phyloP scores from a whole-genome alignment of 2,329 filamentous ascomycete species.

The Penicillium sp. region DNA sequence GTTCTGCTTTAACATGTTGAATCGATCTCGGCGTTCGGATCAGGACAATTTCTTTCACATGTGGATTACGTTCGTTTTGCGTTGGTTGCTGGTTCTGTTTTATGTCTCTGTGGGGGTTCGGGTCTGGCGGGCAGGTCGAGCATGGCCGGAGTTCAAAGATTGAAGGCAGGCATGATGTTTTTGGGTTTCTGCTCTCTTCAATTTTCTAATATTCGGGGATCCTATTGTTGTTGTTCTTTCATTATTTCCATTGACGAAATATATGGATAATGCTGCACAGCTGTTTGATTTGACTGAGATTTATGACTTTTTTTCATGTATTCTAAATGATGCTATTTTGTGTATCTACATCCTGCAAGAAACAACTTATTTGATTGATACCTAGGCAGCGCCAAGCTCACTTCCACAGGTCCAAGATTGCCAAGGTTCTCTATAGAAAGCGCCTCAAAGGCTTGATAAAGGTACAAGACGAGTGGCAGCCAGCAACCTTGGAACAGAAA shows the following conservation, averaged over 20 bases:
- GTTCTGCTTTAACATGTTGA: conserved; percentile 7
- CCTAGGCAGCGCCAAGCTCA: not conserved
- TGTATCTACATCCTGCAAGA: not conserved
- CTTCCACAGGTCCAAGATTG: no score
- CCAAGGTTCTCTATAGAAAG: no score
- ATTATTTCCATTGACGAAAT: conserved; percentile 30
- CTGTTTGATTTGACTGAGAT: not conserved
- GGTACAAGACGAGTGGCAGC: no score
- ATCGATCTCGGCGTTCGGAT: conserved; percentile 20
- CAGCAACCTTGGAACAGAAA: no score
- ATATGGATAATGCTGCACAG: conserved; percentile 24
- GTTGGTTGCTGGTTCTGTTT: conserved; percentile 10
- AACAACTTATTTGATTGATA: not conserved
- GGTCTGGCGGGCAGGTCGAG: conserved; percentile 18
- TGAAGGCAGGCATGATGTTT: conserved; percentile 19
- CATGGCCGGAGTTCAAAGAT: conserved; percentile 29
- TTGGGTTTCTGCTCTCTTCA: conserved; percentile 10
- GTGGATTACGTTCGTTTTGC: conserved; percentile 8
- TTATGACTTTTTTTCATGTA: not conserved
- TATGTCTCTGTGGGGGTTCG: conserved; percentile 12
- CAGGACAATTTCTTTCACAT: conserved; percentile 1
- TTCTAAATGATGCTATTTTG: not conserved
- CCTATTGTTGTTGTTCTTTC: conserved; percentile 3
- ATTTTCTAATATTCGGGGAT: conserved; percentile 9
- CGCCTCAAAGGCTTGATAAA: no score